These are phyloP conservation scores for Umbelopsis sp. DNA, from an alignment of 192 early-diverging fungal genomes.

Conservation along the genomic window DNA sequence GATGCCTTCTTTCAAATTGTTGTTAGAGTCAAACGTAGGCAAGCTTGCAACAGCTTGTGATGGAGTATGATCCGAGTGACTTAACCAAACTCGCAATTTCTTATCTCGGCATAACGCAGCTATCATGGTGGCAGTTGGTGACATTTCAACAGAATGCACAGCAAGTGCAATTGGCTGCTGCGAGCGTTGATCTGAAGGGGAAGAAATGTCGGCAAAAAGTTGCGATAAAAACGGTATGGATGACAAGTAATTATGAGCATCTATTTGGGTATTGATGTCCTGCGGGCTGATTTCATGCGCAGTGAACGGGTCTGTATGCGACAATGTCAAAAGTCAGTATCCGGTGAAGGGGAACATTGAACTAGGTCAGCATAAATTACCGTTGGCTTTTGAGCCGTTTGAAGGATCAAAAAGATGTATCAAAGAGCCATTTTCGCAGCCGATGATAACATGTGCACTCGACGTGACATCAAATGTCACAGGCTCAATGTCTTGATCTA, in stretches of 20 bases:
- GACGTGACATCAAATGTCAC: background rate
- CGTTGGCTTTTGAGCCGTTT: background rate
- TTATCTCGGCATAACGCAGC: background rate
- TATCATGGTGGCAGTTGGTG: background rate
- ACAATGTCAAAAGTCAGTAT: background rate
- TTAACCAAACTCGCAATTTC: constrained; percentile 1
- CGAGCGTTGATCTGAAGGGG: constrained; percentile 1
- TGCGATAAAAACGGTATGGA: background rate
- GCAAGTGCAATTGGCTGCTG: constrained; percentile 1
- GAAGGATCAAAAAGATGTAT: background rate
- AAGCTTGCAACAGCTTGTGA: background rate
- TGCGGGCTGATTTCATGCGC: background rate
- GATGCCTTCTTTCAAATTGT: background rate
- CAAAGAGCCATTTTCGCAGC: constrained; percentile 5
- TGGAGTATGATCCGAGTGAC: background rate
- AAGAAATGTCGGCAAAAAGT: background rate
- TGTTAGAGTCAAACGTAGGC: background rate
- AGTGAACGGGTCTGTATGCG: background rate
- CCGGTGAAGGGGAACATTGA: background rate
- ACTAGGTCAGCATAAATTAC: background rate
- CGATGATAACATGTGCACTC: background rate
- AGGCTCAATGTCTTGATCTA: background rate
- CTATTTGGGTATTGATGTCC: background rate
- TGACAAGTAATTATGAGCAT: background rate
- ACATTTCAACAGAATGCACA: background rate